These are phyloP conservation scores for Camelina laxa DNA, from an alignment of 345 rosid species.

Conservation along the genomic window DNA sequence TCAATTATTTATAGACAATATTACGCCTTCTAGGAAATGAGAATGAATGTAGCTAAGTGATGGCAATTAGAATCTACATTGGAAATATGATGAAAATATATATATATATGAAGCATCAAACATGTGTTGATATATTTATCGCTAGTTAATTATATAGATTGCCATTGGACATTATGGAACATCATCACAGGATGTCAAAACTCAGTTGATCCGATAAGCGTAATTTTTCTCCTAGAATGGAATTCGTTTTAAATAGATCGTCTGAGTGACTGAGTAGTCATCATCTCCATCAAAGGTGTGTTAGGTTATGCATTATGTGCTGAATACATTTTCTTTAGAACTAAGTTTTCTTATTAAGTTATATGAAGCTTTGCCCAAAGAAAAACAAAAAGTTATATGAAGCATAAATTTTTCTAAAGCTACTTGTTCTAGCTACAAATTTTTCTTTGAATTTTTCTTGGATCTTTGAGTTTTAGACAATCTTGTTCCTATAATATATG, in stretches of 20 bases:
- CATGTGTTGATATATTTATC: background rate
- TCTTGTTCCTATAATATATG: constrained; percentile 6
- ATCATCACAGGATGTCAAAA: background rate
- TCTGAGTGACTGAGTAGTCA: background rate
- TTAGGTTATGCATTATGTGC: background rate
- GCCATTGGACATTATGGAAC: background rate
- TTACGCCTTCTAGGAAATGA: background rate
- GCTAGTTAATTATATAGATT: background rate
- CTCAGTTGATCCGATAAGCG: background rate
- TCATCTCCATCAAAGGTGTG: background rate
- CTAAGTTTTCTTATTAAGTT: no score
- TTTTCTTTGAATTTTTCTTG: constrained; percentile 4
- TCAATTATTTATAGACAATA: background rate
- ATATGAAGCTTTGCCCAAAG: no score
- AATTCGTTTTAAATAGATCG: no score
- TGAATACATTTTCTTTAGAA: background rate
- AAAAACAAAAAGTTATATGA: no score
- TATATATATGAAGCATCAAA: background rate
- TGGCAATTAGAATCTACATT: background rate
- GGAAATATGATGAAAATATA: background rate
- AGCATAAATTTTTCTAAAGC: background rate
- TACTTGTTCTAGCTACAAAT: background rate
- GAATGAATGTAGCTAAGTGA: background rate
- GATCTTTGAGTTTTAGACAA: constrained; percentile 3
- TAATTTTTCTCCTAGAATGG: no score